Conservation (phyloP, 2,329 filamentous ascomycete genomes). For the Aureobasidium sp. region DNA sequence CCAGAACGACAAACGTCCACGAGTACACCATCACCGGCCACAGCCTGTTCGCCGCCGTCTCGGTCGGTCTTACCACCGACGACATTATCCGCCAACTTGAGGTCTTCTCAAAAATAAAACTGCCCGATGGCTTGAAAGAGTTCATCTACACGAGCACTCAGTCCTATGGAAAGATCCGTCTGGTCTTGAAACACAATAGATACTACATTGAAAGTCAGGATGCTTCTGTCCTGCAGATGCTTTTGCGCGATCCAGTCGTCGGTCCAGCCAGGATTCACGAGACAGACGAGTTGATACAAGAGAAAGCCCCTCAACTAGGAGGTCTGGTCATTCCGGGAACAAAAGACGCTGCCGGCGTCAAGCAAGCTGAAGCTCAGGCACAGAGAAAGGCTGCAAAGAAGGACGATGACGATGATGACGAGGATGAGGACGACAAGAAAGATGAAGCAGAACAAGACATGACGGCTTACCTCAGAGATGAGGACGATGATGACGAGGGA, state of each 20-base stretch:
- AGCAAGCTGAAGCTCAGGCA: slow-evolving; percentile 54
- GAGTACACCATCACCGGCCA: slow-evolving; percentile 89
- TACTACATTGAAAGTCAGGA: slow-evolving; percentile 93
- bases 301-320: slow-evolving; percentile 75
- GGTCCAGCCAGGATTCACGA: slow-evolving; percentile 68
- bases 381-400: slow-evolving; percentile 32
- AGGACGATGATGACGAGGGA: slow-evolving; percentile 77
- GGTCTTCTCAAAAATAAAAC: slow-evolving; percentile 75
- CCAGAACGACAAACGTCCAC: slow-evolving; percentile 81
- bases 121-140: slow-evolving; percentile 69
- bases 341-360: slow-evolving; percentile 80
- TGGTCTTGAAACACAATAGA: slow-evolving; percentile 88
- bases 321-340: slow-evolving; percentile 89
- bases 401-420: slow-evolving; percentile 41
- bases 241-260: slow-evolving; percentile 79
- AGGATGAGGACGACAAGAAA: slow-evolving; percentile 45
- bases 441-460: slow-evolving; percentile 46
- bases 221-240: slow-evolving; percentile 70
- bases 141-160: slow-evolving; percentile 79
- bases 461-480: slow-evolving; percentile 58
- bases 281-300: slow-evolving; percentile 63
- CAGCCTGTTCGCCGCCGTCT: slow-evolving; percentile 90
- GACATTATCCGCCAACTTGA: slow-evolving; percentile 89
- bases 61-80: slow-evolving; percentile 77
- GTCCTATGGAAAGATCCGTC: slow-evolving; percentile 90